These are phyloP conservation scores for Daedaleopsis sinensis DNA, from an alignment of 768 basidiomycete species.

Conservation along the genomic window DNA sequence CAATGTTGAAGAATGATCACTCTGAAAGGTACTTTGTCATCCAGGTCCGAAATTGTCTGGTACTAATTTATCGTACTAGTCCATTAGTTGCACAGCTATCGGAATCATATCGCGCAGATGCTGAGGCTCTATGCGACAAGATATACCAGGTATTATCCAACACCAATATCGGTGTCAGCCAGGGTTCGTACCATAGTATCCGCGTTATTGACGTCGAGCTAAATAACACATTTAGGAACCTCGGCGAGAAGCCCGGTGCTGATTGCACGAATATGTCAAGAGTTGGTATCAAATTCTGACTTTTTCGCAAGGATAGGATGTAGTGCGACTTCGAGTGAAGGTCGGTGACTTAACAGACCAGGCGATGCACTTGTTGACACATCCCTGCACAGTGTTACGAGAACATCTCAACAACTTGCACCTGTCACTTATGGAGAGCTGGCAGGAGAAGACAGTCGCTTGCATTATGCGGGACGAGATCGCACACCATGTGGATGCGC, in stretches of 20 bases:
- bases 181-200: slow-evolving; percentile 35
- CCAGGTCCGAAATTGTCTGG: background rate
- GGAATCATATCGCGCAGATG: slow-evolving; percentile 52
- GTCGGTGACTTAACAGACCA: slow-evolving; percentile 30
- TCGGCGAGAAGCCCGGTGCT: slow-evolving; percentile 45
- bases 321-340: slow-evolving; percentile 34
- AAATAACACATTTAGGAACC: slow-evolving; percentile 19
- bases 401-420: slow-evolving; percentile 44
- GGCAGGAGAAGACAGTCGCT: slow-evolving; percentile 51
- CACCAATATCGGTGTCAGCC: slow-evolving; percentile 34
- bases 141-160: slow-evolving; percentile 46
- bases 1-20: slow-evolving; percentile 45
- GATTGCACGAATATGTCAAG: slow-evolving; percentile 51
- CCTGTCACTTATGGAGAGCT: slow-evolving; percentile 50
- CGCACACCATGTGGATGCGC: background rate
- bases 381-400: slow-evolving; percentile 51
- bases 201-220: background rate
- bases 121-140: slow-evolving; percentile 47
- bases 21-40: slow-evolving; percentile 44
- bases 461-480: slow-evolving; percentile 13
- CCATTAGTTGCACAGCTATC: slow-evolving; percentile 45
- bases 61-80: slow-evolving; percentile 30
- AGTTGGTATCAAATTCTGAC: slow-evolving; percentile 45
- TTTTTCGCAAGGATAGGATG: slow-evolving; percentile 52
- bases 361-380: background rate